phyloP scores from a whole-genome alignment of 2,329 filamentous ascomycete genomes.

The Sclerotinia borealis region DNA sequence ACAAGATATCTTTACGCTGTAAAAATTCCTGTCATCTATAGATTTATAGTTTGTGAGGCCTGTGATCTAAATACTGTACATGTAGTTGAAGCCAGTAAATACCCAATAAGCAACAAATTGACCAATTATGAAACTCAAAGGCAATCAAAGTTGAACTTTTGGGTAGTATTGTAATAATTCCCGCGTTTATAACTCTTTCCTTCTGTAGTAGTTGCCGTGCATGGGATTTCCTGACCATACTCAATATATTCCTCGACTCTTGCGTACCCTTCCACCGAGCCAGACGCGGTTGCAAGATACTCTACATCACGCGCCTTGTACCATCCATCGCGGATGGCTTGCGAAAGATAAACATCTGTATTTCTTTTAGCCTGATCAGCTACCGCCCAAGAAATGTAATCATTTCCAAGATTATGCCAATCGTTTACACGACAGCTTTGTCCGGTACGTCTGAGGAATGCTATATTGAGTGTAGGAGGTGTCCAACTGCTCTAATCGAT shows the following conservation, averaged over 20 bases:
- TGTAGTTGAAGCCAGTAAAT: no score
- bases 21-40: not conserved
- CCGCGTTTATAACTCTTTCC: not conserved
- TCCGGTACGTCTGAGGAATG: not conserved
- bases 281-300: not conserved
- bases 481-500: not conserved
- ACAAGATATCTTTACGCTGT: not conserved
- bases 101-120: no score
- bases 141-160: no score
- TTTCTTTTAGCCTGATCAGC: not conserved
- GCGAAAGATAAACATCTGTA: not conserved
- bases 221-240: not conserved
- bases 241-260: not conserved
- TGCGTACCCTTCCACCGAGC: not conserved
- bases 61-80: no score
- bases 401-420: not conserved
- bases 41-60: no score
- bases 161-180: not conserved
- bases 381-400: not conserved
- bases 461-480: not conserved
- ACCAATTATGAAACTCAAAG: no score
- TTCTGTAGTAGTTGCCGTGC: not conserved
- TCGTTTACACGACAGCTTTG: not conserved
- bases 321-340: not conserved
- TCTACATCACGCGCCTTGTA: not conserved